phyloP scores from a whole-genome alignment of 2,329 filamentous ascomycete species.

The Pyricularia pennisetigena region DNA sequence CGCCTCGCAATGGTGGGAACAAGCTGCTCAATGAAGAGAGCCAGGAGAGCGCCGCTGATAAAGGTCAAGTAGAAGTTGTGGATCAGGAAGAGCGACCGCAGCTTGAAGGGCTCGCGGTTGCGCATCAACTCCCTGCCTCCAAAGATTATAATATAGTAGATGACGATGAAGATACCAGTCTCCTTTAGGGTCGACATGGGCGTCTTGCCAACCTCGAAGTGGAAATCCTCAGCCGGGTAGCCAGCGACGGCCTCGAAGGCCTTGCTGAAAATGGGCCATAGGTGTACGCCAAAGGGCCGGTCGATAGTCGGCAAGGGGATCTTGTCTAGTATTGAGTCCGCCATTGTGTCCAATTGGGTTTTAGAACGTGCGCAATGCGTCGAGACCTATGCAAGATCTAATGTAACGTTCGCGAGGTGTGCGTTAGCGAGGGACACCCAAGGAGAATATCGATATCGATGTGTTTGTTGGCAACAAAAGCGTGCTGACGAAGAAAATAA shows the following conservation, averaged over 20 bases:
- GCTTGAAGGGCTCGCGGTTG: constrained; percentile 72
- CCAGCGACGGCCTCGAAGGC: constrained; percentile 67
- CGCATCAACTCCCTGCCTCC: constrained; percentile 90
- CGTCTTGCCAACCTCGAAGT: constrained; percentile 71
- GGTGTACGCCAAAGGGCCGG: constrained; percentile 77
- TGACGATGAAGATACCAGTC: constrained; percentile 67
- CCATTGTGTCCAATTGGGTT: constrained; percentile 8
- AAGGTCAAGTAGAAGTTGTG: constrained; percentile 92
- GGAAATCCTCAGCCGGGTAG: constrained; percentile 78
- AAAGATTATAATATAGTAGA: constrained; percentile 92
- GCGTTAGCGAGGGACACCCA: background rate
- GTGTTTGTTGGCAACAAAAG: background rate
- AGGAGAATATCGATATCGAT: background rate
- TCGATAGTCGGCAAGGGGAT: constrained; percentile 74
- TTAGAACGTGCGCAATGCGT: background rate
- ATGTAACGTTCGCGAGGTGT: background rate
- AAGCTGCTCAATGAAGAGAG: constrained; percentile 84
- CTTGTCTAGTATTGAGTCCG: constrained; percentile 10
- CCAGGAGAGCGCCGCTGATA: constrained; percentile 72
- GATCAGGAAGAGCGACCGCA: constrained; percentile 83
- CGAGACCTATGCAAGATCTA: background rate
- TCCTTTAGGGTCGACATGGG: constrained; percentile 84
- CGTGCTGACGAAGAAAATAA: background rate
- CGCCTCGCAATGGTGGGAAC: constrained; percentile 70
- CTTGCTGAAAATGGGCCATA: constrained; percentile 95